Evolutionary conservation across 2,329 filamentous ascomycete species (phyloP).

Genomic region (Penicillium freii): DNA sequence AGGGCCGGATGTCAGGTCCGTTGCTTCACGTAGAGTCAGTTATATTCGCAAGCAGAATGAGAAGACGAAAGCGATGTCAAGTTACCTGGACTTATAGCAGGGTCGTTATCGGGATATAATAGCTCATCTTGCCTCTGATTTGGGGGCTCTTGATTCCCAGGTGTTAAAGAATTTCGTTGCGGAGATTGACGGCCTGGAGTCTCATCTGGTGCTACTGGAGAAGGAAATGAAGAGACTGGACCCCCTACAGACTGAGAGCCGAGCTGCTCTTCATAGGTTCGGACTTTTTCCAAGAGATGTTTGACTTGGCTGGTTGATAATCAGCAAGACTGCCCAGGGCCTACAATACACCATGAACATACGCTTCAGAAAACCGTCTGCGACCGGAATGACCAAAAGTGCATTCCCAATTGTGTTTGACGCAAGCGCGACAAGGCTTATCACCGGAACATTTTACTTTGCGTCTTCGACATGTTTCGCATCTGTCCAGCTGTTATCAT

Average conservation of each 20-base stretch:
- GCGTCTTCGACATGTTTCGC: constrained; percentile 20
- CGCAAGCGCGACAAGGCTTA: constrained; percentile 19
- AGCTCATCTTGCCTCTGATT: background rate
- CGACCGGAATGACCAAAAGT: constrained; percentile 16
- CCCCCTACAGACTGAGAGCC: background rate
- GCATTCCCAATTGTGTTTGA: constrained; percentile 21
- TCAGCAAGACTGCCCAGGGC: background rate
- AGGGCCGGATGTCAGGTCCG: constrained; percentile 20
- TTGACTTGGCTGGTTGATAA: constrained; percentile 7
- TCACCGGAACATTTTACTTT: constrained; percentile 26
- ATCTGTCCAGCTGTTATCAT: constrained; percentile 10
- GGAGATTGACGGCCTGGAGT: background rate
- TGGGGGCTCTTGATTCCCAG: background rate
- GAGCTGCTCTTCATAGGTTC: constrained; percentile 15
- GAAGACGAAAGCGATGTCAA: background rate
- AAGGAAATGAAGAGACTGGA: background rate
- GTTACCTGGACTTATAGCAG: constrained; percentile 18
- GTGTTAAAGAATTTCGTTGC: background rate
- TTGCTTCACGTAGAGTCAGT: constrained; percentile 12
- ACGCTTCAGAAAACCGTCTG: constrained; percentile 20
- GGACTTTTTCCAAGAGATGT: constrained; percentile 17
- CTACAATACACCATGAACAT: background rate
- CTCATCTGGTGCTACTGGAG: background rate
- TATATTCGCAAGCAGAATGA: background rate
- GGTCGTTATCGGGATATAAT: constrained; percentile 1